phyloP scores from a whole-genome alignment of 441 rosid genomes.

The Dalechampia spathulata region DNA sequence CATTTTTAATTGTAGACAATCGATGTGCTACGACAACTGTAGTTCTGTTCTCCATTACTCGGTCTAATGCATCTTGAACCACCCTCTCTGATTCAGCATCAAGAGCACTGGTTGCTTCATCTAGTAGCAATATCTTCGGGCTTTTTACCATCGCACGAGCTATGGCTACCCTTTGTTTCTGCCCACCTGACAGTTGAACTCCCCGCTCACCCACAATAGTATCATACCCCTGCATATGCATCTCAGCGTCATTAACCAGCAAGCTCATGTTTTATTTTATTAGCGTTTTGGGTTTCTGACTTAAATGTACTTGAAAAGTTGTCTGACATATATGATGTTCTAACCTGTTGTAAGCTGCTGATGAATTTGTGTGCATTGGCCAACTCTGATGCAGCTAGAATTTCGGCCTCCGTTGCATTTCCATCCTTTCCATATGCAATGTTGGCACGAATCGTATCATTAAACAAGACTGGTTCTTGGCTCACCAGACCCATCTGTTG shows the following conservation, averaged over 20 bases:
- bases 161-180: conserved; percentile 73
- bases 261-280: too few relatives aligned
- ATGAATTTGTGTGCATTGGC: conserved; percentile 86
- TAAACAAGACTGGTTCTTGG: conserved; percentile 76
- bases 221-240: conserved; percentile 64
- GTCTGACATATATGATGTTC: background rate
- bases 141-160: conserved; percentile 61
- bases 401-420: conserved; percentile 50
- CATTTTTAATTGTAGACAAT: conserved; percentile 52
- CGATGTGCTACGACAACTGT: conserved; percentile 69
- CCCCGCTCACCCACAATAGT: conserved; percentile 78
- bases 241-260: too few relatives aligned
- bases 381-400: conserved; percentile 49
- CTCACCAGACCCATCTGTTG: conserved; percentile 74
- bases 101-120: conserved; percentile 78
- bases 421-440: conserved; percentile 71
- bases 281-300: too few relatives aligned
- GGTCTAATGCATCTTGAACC: conserved; percentile 63
- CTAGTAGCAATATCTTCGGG: conserved; percentile 52
- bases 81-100: conserved; percentile 69
- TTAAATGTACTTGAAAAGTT: too few relatives aligned
- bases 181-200: conserved; percentile 65
- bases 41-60: conserved; percentile 50
- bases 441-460: conserved; percentile 66
- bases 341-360: conserved; percentile 57